These are phyloP conservation scores for Ilyonectria robusta DNA, from an alignment of 2,329 filamentous ascomycete genomes.

Conservation along the genomic window DNA sequence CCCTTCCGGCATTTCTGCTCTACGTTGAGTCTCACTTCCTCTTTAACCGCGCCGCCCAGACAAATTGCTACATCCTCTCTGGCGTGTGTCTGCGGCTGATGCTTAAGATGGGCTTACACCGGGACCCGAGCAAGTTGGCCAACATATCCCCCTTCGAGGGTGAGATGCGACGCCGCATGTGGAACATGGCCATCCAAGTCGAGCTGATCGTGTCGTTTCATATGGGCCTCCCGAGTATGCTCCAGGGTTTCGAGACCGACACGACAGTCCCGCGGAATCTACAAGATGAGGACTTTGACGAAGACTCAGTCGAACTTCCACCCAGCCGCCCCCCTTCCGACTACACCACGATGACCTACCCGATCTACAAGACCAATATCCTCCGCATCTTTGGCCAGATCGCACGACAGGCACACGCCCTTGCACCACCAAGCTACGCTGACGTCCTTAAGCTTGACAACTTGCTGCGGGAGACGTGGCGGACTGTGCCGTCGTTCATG, in stretches of 20 bases:
- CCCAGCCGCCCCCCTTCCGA: constrained; percentile 69
- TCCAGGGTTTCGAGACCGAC: constrained; percentile 74
- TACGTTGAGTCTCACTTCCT: constrained; percentile 69
- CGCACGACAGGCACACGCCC: constrained; percentile 63
- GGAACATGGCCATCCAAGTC: constrained; percentile 69
- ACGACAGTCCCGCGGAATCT: constrained; percentile 73
- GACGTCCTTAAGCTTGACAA: constrained; percentile 65
- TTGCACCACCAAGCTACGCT: constrained; percentile 62
- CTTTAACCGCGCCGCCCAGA: constrained; percentile 64
- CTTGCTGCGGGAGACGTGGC: constrained; percentile 62
- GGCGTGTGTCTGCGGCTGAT: constrained; percentile 67
- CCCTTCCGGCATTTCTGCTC: constrained; percentile 65
- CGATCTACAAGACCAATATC: constrained; percentile 65
- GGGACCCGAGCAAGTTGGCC: constrained; percentile 67
- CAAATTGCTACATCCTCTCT: constrained; percentile 68
- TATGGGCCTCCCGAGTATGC: constrained; percentile 77
- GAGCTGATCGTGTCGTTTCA: constrained; percentile 78
- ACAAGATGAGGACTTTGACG: constrained; percentile 75
- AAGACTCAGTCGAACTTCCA: constrained; percentile 68
- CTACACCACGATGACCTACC: constrained; percentile 71
- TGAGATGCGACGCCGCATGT: constrained; percentile 68
- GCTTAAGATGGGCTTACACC: constrained; percentile 72
- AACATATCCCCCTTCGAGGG: constrained; percentile 66
- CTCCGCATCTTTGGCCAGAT: constrained; percentile 65
- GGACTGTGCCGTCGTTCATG: constrained; percentile 63